These are phyloP conservation scores for Solanum verrucosum DNA, from an alignment of 257 asterid genomes.

Conservation along the genomic window DNA sequence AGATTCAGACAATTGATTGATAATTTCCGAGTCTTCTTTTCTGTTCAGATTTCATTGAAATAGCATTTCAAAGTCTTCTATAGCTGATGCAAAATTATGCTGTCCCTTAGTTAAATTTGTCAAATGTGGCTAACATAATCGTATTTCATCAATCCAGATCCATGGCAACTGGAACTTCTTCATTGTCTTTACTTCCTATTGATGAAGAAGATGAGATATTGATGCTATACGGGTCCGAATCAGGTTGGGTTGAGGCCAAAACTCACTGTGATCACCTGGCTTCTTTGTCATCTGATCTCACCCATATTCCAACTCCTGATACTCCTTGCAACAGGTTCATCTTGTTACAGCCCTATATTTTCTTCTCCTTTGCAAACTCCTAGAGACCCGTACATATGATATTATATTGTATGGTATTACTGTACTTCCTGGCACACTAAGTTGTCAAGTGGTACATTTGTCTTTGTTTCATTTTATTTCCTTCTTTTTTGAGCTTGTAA, in stretches of 20 bases:
- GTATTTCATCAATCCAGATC: not conserved
- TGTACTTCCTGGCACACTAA: not conserved
- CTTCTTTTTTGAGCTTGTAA: not conserved
- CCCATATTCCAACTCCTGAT: conserved; percentile 59
- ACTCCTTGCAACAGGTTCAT: conserved; percentile 67
- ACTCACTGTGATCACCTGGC: conserved; percentile 77
- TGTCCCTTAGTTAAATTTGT: not conserved
- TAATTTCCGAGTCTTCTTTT: not conserved
- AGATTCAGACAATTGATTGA: not conserved
- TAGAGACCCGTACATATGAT: not conserved
- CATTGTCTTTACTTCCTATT: conserved; percentile 26
- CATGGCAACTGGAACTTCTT: conserved; percentile 13
- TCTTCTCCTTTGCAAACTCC: not conserved
- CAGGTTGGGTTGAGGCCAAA: conserved; percentile 91
- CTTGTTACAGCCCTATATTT: not conserved
- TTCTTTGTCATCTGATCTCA: conserved; percentile 48
- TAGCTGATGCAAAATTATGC: not conserved
- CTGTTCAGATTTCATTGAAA: not conserved
- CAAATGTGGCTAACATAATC: not conserved
- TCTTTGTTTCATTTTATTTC: not conserved
- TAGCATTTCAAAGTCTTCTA: not conserved
- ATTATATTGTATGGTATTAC: not conserved
- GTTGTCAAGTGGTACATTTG: not conserved
- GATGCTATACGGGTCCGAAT: conserved; percentile 45
- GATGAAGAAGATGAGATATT: conserved; percentile 29